Evolutionary conservation across 805 yeast genomes (phyloP).

Genomic region (Starmerella stigmatis): DNA sequence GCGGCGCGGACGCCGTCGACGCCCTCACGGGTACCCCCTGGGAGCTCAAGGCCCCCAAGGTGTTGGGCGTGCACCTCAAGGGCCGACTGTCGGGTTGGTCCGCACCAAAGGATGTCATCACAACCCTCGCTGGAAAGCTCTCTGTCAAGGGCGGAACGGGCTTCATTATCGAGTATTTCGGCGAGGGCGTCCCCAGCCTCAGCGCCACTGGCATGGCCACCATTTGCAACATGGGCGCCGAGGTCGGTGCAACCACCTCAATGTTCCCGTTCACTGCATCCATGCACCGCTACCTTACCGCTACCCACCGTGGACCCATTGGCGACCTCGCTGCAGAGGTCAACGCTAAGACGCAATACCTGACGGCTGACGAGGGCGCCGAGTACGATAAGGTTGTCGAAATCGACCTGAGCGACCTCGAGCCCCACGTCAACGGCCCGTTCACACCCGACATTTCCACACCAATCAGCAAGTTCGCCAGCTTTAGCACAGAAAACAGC

Average conservation of each 20-base stretch:
- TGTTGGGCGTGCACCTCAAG: constrained; percentile 85
- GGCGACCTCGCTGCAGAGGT: constrained; percentile 68
- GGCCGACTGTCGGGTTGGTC: constrained; percentile 90
- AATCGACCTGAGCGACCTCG: constrained; percentile 73
- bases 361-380: constrained; percentile 77
- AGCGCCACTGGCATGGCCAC: constrained; percentile 99
- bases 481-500: constrained; percentile 54
- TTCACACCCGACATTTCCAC: constrained; percentile 97
- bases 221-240: constrained; percentile 99
- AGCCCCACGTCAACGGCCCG: constrained; percentile 96
- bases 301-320: constrained; percentile 75
- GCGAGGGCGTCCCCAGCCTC: constrained; percentile 79
- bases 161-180: constrained; percentile 89
- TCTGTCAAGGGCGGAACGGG: constrained; percentile 99
- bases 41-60: constrained; percentile 96
- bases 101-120: constrained; percentile 93
- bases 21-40: constrained; percentile 95
- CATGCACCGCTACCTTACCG: constrained; percentile 64
- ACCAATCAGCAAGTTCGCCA: constrained; percentile 72
- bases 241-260: constrained; percentile 97
- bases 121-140: constrained; percentile 79
- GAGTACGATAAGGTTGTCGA: constrained; percentile 89
- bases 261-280: constrained; percentile 88
- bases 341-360: constrained; percentile 44
- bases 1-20: constrained; percentile 99